A percentile compares a stretch with the other conserved stretches of the same genome.
phyloP scores from a whole-genome alignment of 1,139 yeast species.

The Saccharomycopsis hybrid region DNA sequence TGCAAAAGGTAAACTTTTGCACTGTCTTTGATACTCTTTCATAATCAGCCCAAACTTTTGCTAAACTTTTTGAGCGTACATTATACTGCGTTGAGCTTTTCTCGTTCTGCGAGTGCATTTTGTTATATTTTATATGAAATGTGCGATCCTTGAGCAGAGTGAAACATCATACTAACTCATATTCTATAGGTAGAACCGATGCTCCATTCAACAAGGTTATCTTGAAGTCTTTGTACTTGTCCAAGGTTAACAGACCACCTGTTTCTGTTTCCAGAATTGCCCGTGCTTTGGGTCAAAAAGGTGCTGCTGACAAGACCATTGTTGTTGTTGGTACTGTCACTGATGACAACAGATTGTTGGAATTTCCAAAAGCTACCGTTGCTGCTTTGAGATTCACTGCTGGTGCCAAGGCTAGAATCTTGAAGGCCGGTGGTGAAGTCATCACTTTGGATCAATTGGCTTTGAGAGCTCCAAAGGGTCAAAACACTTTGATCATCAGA shows the following conservation, averaged over 20 bases:
- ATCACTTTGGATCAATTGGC: conserved; percentile 99
- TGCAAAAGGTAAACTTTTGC: too few species aligned
- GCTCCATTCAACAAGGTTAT: conserved; percentile 97
- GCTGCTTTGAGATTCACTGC: conserved; percentile 99
- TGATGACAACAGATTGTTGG: conserved; percentile 91
- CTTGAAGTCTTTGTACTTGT: conserved; percentile 90
- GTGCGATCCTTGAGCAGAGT: conserved; percentile 34
- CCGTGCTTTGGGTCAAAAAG: conserved; percentile 76
- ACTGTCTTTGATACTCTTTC: too few species aligned
- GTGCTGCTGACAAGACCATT: conserved; percentile 84
- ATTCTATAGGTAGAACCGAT: conserved; percentile 82
- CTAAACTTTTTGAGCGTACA: too few species aligned
- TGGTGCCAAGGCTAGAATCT: conserved; percentile 96
- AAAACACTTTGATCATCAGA: conserved; percentile 95
- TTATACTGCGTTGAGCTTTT: conserved; percentile 14
- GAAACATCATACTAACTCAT: conserved; percentile 31
- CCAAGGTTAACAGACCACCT: conserved; percentile 99
- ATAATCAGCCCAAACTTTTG: too few species aligned
- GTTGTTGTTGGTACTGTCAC: conserved; percentile 99
- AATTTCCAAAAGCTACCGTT: conserved; percentile 93
- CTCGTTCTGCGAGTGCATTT: conserved; percentile 22
- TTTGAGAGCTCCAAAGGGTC: conserved; percentile 98
- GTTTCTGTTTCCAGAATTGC: conserved; percentile 91
- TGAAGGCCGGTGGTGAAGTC: conserved; percentile 99
- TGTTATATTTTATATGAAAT: conserved; percentile 18